Percentiles rank a stretch among this genome's conserved stretches.
Conservation (phyloP, 192 early-diverging fungal genomes). For the Umbelopsis sp. region DNA sequence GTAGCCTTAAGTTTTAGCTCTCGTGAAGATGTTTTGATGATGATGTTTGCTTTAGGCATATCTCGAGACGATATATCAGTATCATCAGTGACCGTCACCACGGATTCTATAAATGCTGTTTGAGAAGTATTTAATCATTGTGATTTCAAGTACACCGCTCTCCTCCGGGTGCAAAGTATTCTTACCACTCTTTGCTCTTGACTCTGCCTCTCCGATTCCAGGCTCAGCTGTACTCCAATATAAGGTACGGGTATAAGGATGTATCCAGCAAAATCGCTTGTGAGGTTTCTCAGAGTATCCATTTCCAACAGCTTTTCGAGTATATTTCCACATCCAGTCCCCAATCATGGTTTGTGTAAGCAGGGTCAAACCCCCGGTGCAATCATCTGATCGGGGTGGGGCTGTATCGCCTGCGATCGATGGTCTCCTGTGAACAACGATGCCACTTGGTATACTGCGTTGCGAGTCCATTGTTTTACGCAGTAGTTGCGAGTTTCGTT, state of each 20-base stretch:
- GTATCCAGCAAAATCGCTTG: slow-evolving; percentile 78
- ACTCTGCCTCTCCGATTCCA: slow-evolving; percentile 37
- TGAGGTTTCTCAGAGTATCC: slow-evolving; percentile 63
- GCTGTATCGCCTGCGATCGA: not conserved
- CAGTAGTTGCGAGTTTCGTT: not conserved
- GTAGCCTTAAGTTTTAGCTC: slow-evolving; percentile 72
- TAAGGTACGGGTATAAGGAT: slow-evolving; percentile 78
- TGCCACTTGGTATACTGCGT: not conserved
- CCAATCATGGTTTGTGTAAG: slow-evolving; percentile 86
- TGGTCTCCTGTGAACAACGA: not conserved
- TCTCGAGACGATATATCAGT: slow-evolving; percentile 33
- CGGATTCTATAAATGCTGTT: slow-evolving; percentile 25
- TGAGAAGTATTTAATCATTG: not conserved
- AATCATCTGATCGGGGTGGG: not conserved
- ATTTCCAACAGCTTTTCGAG: slow-evolving; percentile 49
- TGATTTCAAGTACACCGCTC: no score
- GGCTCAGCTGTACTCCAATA: slow-evolving; percentile 77
- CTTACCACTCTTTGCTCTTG: slow-evolving; percentile 55
- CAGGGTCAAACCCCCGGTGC: slow-evolving; percentile 32
- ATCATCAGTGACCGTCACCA: slow-evolving; percentile 28
- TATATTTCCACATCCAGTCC: slow-evolving; percentile 73
- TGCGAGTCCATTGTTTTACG: not conserved
- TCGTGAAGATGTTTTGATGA: slow-evolving; percentile 63
- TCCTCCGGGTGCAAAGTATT: not conserved
- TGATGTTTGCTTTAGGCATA: slow-evolving; percentile 56